Evolutionary conservation across 257 asterid genomes (phyloP), one percentile per base, ranked within the genome.

Genomic region (Solanum rostratum): DNA sequence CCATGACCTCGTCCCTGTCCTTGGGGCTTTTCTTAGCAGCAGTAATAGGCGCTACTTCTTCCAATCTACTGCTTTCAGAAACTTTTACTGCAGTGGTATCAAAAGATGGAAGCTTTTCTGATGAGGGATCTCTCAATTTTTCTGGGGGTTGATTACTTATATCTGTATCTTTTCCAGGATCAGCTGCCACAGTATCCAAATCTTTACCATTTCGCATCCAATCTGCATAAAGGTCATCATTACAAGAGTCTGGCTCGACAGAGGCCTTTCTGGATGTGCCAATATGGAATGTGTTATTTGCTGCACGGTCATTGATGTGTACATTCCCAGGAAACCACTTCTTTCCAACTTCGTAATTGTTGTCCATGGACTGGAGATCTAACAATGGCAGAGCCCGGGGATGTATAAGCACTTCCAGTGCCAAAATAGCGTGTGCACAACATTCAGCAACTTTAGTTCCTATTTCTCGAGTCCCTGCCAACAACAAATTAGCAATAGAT

Each of bases 351-450:
- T 83, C 88, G 55, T 70, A 86, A 53, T 86, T 85, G 50, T 86
- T 82, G 10, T 16, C 46, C 16, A 68, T 55, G 46, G 91, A 84
- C 82, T 86, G 80, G 27, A 59, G 76, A 87, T 92, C 94, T 84
- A 84, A 24, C 78, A 88, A 41, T 27, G 99, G 94, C 59, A 90
- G 93, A 80, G 91, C 89, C 87, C 97, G 88, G 13, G 95, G 98
- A 89, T 93, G 98, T 84, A 91, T 88, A 88, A 95, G 92, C 87
- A 91, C 94, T 88, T 94, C 96, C 89, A 95, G 85, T 79, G 94
- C 83, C 89, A 92, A 89, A 85, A 94, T 89, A 22, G 99, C 97
- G 55, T 86, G 92, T 65, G 90, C 84, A 80, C 97, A 96, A 85
- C 65, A 89, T 53, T 89, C 95, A 3, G 92, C 91, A 62, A 92